A percentile compares a stretch with the other conserved stretches of the same genome.
Evolutionary conservation across 257 asterid species (phyloP).

Genomic region (Solanum rostratum): DNA sequence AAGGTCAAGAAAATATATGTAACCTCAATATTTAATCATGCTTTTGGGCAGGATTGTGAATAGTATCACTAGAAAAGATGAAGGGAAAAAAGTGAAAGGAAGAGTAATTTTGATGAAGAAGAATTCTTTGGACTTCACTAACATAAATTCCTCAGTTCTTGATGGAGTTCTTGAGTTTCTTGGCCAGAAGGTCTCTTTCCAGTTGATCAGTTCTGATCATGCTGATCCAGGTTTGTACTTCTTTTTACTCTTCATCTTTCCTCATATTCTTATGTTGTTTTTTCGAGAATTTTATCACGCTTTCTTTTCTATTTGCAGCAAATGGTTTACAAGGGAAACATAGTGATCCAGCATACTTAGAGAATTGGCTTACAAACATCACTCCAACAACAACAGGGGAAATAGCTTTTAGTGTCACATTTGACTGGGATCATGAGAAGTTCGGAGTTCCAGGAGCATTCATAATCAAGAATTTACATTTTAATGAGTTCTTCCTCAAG

Average conservation of each 20-base stretch:
- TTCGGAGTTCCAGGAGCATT: conserved; percentile 65
- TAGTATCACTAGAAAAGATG: not conserved
- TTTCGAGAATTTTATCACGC: too few species aligned
- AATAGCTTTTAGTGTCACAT: conserved; percentile 30
- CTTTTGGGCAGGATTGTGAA: not conserved
- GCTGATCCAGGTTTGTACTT: not conserved
- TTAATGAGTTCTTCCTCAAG: conserved; percentile 58
- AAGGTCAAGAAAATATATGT: not conserved
- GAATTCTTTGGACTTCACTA: conserved; percentile 6
- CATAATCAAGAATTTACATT: conserved; percentile 41
- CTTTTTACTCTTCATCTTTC: too few species aligned
- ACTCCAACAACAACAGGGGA: conserved; percentile 2
- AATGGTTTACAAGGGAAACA: conserved; percentile 25
- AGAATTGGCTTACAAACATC: conserved; percentile 2
- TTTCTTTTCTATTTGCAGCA: conserved; percentile 7
- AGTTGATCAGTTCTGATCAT: conserved; percentile 7
- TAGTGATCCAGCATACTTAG: conserved; percentile 13
- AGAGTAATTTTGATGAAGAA: conserved; percentile 6
- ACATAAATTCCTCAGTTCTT: not conserved
- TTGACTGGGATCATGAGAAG: conserved; percentile 46
- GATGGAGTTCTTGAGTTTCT: conserved; percentile 5
- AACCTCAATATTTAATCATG: not conserved
- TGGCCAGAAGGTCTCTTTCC: not conserved
- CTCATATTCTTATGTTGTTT: too few species aligned
- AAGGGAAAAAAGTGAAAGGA: conserved; percentile 1